These are phyloP conservation scores for Wickerhamomyces bovis DNA, from an alignment of 805 yeast genomes.

Conservation along the genomic window DNA sequence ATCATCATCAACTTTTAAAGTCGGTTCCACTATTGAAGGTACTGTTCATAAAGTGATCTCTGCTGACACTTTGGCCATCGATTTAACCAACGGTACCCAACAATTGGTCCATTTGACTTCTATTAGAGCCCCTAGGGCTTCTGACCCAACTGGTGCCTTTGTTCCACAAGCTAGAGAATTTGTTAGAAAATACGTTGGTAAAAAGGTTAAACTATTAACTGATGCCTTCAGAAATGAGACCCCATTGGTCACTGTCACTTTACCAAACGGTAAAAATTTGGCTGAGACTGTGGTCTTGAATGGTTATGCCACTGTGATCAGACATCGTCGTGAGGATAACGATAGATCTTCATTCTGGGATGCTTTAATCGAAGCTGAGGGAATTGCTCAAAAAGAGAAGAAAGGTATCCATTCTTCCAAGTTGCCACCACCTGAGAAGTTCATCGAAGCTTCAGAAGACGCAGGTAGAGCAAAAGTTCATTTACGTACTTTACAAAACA, in stretches of 20 bases:
- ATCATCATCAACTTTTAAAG: slow-evolving; percentile 24
- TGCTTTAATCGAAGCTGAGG: slow-evolving; percentile 62
- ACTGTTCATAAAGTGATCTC: slow-evolving; percentile 55
- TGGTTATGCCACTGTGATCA: slow-evolving; percentile 75
- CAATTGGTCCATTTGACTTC: slow-evolving; percentile 71
- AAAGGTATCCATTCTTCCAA: slow-evolving; percentile 59
- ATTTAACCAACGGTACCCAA: slow-evolving; percentile 39
- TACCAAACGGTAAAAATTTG: slow-evolving; percentile 50
- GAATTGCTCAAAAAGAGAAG: slow-evolving; percentile 46
- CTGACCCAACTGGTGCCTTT: slow-evolving; percentile 52
- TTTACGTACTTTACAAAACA: slow-evolving; percentile 61
- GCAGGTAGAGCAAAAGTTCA: slow-evolving; percentile 68
- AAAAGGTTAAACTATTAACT: slow-evolving; percentile 51
- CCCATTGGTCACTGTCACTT: slow-evolving; percentile 53
- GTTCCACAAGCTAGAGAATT: slow-evolving; percentile 68
- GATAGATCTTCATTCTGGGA: slow-evolving; percentile 79
- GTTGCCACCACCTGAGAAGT: slow-evolving; percentile 49
- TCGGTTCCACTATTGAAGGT: slow-evolving; percentile 50
- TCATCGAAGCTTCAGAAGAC: slow-evolving; percentile 77
- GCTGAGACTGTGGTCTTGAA: slow-evolving; percentile 51
- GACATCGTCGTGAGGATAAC: slow-evolving; percentile 66
- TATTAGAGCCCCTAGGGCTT: slow-evolving; percentile 64
- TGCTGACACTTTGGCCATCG: slow-evolving; percentile 59
- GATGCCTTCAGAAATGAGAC: slow-evolving; percentile 69
- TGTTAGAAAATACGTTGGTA: slow-evolving; percentile 68